Conservation (phyloP, 2,329 filamentous ascomycete species). For the Trichoderma endophyticum region DNA sequence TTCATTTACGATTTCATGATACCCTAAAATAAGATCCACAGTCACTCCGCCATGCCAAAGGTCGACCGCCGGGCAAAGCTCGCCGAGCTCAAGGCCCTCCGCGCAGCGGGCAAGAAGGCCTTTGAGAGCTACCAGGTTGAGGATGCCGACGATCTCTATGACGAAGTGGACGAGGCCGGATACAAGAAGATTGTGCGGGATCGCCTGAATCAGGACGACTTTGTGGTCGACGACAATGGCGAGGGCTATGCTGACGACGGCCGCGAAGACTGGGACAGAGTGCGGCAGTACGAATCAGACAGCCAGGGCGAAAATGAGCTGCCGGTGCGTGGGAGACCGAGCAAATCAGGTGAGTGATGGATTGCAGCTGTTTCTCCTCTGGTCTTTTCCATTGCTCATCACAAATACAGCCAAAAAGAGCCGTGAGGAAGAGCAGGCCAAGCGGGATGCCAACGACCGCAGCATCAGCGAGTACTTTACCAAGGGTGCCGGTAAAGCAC, state of each 20-base stretch:
- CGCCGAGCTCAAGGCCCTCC: conserved; percentile 79
- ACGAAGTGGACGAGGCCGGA: conserved; percentile 92
- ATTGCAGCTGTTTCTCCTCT: background rate
- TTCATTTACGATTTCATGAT: background rate
- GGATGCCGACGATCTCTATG: conserved; percentile 82
- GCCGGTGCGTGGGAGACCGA: conserved; percentile 44
- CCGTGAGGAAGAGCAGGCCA: conserved; percentile 80
- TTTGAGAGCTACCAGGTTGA: conserved; percentile 83
- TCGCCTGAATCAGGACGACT: conserved; percentile 90
- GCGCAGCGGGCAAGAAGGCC: conserved; percentile 86
- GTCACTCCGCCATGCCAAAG: conserved; percentile 34
- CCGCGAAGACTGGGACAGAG: conserved; percentile 86
- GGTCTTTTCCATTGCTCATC: background rate
- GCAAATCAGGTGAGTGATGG: conserved; percentile 47
- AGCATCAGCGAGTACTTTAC: conserved; percentile 95
- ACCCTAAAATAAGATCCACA: conserved; percentile 11
- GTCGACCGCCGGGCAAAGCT: conserved; percentile 49
- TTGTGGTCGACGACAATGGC: conserved; percentile 97
- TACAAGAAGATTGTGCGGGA: conserved; percentile 95
- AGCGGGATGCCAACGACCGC: conserved; percentile 81
- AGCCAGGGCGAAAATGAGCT: conserved; percentile 52
- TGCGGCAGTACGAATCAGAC: conserved; percentile 67
- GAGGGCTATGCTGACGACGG: conserved; percentile 96
- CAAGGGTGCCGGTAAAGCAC: conserved; percentile 63
- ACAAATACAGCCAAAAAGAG: conserved; percentile 69